phyloP scores from a whole-genome alignment of 2,329 filamentous ascomycete genomes.

The Hypomyces rosellus region DNA sequence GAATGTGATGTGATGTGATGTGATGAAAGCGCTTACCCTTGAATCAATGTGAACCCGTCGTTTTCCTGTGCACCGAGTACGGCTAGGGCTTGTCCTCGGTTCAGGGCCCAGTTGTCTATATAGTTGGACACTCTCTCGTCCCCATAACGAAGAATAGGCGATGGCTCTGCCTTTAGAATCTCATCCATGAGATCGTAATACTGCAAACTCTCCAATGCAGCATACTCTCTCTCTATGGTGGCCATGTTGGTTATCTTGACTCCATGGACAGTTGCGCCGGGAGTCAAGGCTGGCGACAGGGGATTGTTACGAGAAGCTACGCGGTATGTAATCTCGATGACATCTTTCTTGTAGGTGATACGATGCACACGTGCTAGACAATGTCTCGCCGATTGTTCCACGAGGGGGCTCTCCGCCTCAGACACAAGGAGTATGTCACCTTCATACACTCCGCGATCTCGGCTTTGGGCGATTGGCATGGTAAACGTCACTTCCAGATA shows the following conservation, averaged over 20 bases:
- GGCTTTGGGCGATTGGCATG: slow-evolving; percentile 64
- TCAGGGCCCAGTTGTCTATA: slow-evolving; percentile 74
- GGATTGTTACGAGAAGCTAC: slow-evolving; percentile 62
- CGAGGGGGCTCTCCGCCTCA: slow-evolving; percentile 63
- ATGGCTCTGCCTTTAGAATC: slow-evolving; percentile 82
- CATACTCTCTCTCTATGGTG: slow-evolving; percentile 92
- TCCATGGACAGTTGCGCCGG: slow-evolving; percentile 63
- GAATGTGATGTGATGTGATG: no score
- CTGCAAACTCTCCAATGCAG: slow-evolving; percentile 79
- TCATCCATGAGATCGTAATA: slow-evolving; percentile 96
- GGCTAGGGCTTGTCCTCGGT: slow-evolving; percentile 82
- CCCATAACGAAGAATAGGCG: slow-evolving; percentile 75
- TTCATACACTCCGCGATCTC: slow-evolving; percentile 68
- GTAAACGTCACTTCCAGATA: slow-evolving; percentile 88
- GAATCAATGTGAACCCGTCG: slow-evolving; percentile 93
- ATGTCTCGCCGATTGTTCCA: slow-evolving; percentile 59
- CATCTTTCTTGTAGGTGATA: slow-evolving; percentile 72
- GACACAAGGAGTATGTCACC: slow-evolving; percentile 88
- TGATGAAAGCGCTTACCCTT: slow-evolving; percentile 53
- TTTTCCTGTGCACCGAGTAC: slow-evolving; percentile 91
- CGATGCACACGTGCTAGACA: slow-evolving; percentile 81
- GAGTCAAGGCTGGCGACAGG: slow-evolving; percentile 57
- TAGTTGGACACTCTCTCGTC: slow-evolving; percentile 64
- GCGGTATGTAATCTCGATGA: slow-evolving; percentile 79
- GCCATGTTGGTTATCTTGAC: slow-evolving; percentile 89